phyloP scores from a whole-genome alignment of 164 flowering plant species.

The Chloranthus sessilifolius region DNA sequence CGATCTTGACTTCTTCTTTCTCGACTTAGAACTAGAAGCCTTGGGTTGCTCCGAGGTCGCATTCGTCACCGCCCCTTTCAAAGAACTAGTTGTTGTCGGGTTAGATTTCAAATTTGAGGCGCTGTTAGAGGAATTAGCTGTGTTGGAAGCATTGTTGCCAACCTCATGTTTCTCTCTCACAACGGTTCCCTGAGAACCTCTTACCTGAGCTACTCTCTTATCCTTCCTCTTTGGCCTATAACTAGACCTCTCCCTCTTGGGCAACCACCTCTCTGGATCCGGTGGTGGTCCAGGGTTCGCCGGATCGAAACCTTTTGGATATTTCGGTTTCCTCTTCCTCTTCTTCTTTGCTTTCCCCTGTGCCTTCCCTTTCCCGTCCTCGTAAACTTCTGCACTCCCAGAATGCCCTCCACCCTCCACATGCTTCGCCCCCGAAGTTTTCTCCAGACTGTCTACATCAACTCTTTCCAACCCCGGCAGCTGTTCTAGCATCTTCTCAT shows the following conservation, averaged over 20 bases:
- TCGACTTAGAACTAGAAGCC: constrained; percentile 49
- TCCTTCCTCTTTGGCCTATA: constrained; percentile 94
- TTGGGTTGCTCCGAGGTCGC: constrained; percentile 39
- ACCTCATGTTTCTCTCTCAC: constrained; percentile 66
- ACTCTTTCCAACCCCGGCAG: constrained; percentile 65
- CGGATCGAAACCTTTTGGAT: constrained; percentile 93
- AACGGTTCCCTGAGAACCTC: constrained; percentile 96
- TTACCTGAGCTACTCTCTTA: constrained; percentile 84
- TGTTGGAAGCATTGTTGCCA: constrained; percentile 11
- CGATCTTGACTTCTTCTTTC: constrained; percentile 73
- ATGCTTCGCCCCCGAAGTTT: constrained; percentile 76
- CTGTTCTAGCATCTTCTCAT: constrained; percentile 69
- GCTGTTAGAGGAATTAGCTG: constrained; percentile 18
- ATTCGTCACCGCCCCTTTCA: constrained; percentile 34
- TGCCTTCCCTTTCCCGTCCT: constrained; percentile 36
- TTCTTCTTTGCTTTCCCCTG: constrained; percentile 74
- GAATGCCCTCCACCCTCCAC: constrained; percentile 27
- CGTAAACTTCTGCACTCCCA: constrained; percentile 32
- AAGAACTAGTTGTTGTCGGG: constrained; percentile 35
- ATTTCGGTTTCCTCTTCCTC: constrained; percentile 94
- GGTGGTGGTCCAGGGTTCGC: constrained; percentile 97
- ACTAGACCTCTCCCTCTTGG: constrained; percentile 87
- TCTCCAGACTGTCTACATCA: constrained; percentile 76
- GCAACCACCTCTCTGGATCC: constrained; percentile 97
- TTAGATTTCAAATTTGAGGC: constrained; percentile 35